phyloP scores from a whole-genome alignment of 1,139 yeast genomes.

The Diutina pseudorugosa region DNA sequence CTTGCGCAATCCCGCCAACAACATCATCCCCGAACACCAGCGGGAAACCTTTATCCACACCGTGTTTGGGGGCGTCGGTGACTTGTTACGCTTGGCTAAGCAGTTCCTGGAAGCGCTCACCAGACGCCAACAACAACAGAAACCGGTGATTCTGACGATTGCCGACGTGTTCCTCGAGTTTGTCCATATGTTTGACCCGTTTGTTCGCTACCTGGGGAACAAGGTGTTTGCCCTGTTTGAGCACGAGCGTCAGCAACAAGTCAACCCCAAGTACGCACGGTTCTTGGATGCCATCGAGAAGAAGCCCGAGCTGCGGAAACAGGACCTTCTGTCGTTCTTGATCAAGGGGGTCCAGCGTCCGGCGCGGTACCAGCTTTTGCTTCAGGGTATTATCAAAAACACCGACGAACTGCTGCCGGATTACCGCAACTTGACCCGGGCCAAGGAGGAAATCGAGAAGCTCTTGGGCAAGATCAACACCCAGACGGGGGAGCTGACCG shows the following conservation, averaged over 20 bases:
- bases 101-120: slow-evolving; percentile 83
- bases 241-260: slow-evolving; percentile 87
- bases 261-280: slow-evolving; percentile 79
- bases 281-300: slow-evolving; percentile 88
- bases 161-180: slow-evolving; percentile 82
- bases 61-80: slow-evolving; percentile 84
- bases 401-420: slow-evolving; percentile 72
- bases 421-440: slow-evolving; percentile 54
- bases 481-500: slow-evolving; percentile 92
- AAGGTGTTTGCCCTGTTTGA: slow-evolving; percentile 93
- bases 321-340: slow-evolving; percentile 84
- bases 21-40: slow-evolving; percentile 79
- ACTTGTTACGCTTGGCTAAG: slow-evolving; percentile 72
- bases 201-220: slow-evolving; percentile 88
- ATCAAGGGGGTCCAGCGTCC: slow-evolving; percentile 95
- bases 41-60: slow-evolving; percentile 84
- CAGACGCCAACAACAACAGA: slow-evolving; percentile 73
- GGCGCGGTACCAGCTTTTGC: slow-evolving; percentile 80
- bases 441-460: slow-evolving; percentile 64
- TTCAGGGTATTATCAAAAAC: slow-evolving; percentile 73
- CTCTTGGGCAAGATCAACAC: slow-evolving; percentile 72
- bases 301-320: slow-evolving; percentile 79
- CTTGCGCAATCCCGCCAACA: slow-evolving; percentile 56
- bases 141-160: slow-evolving; percentile 70
- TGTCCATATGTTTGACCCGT: slow-evolving; percentile 84